Percentiles rank a stretch among this genome's conserved stretches.
These are phyloP conservation scores for Logfia minima DNA, from an alignment of 129 eudicot genomes.

Conservation along the genomic window DNA sequence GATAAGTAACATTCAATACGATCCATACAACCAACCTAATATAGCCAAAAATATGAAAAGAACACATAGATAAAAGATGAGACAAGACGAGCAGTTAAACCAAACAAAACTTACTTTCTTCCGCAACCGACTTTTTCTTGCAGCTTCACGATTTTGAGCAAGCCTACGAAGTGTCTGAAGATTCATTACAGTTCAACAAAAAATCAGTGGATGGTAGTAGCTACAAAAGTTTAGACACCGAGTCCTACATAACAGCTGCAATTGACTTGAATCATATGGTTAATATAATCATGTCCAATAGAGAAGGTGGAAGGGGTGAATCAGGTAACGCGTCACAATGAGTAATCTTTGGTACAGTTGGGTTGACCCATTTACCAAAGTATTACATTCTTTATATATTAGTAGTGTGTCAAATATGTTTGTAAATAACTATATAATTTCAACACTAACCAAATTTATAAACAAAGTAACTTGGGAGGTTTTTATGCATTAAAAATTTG, in stretches of 20 bases:
- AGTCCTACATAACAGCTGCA: background rate
- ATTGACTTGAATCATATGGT: conserved; percentile 7
- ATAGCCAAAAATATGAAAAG: background rate
- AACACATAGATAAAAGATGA: background rate
- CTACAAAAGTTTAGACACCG: background rate
- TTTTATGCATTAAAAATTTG: background rate
- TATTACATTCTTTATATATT: background rate
- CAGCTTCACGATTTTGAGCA: conserved; percentile 96
- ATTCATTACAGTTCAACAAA: background rate
- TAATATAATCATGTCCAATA: background rate
- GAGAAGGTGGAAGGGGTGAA: background rate
- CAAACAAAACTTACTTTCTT: conserved; percentile 47
- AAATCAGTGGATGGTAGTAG: conserved; percentile 6
- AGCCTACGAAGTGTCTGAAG: conserved; percentile 89
- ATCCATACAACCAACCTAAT: background rate
- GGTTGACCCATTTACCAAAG: background rate
- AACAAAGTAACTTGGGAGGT: background rate
- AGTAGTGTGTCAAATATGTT: background rate
- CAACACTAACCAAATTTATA: background rate
- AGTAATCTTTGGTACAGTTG: background rate
- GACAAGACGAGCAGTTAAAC: background rate
- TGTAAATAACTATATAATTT: background rate
- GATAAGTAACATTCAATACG: background rate
- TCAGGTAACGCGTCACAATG: background rate
- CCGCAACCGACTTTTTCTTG: conserved; percentile 80